phyloP scores from a whole-genome alignment of 2,329 filamentous ascomycete genomes.

The Uncinocarpus reesii region DNA sequence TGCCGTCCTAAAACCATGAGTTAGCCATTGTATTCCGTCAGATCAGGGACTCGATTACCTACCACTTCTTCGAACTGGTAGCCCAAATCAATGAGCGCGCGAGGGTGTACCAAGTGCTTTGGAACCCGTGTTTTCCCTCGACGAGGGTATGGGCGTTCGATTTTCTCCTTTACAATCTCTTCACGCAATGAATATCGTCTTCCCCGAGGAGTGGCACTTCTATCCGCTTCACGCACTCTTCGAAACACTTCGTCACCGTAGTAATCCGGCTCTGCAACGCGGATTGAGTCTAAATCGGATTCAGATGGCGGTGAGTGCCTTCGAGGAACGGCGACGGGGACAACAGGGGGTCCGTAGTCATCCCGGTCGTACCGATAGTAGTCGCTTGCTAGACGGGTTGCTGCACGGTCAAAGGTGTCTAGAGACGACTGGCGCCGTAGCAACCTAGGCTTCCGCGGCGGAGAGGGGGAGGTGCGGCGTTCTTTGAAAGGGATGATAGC shows the following conservation, averaged over 20 bases:
- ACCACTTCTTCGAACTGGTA: constrained; percentile 86
- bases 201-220: constrained; percentile 21
- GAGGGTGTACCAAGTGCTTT: constrained; percentile 64
- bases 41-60: constrained; percentile 22
- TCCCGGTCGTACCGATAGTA: constrained; percentile 30
- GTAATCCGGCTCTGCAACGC: constrained; percentile 55
- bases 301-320: constrained; percentile 43
- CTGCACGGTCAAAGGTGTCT: constrained; percentile 77
- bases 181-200: constrained; percentile 20
- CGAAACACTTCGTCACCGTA: constrained; percentile 65
- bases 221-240: constrained; percentile 49
- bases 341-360: constrained; percentile 32
- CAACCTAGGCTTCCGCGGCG: constrained; percentile 38
- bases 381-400: constrained; percentile 44
- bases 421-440: constrained; percentile 77
- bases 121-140: constrained; percentile 88
- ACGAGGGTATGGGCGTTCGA: constrained; percentile 53
- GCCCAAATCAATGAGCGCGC: constrained; percentile 70
- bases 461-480: constrained; percentile 45
- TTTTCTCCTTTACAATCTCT: constrained; percentile 25
- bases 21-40: constrained; percentile 25
- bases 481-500: constrained; percentile 48
- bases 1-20: constrained; percentile 51
- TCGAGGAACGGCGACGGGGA: constrained; percentile 56
- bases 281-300: constrained; percentile 54